phyloP scores from a whole-genome alignment of 2,329 filamentous ascomycete genomes.

The Fusarium vanettenii region DNA sequence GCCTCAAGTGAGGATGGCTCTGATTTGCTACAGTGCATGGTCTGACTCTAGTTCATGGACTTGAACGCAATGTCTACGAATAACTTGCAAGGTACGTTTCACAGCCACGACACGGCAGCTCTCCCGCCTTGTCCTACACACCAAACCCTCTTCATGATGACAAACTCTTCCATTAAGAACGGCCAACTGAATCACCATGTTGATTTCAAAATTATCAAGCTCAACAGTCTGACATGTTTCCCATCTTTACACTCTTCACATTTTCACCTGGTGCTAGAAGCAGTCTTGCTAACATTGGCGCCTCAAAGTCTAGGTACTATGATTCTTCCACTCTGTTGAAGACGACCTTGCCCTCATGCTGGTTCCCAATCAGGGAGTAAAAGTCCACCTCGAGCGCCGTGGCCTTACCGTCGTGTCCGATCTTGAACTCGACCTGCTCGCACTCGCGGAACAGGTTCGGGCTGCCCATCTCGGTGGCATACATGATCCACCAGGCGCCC shows the following conservation, averaged over 20 bases:
- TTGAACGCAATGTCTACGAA: not conserved
- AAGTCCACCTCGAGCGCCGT: constrained; percentile 22
- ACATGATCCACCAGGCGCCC: constrained; percentile 43
- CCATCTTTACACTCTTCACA: constrained; percentile 5
- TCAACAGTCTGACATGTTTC: constrained; percentile 69
- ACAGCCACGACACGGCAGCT: constrained; percentile 21
- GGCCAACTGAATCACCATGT: constrained; percentile 73
- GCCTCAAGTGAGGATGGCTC: constrained; percentile 13
- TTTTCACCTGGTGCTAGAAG: not conserved
- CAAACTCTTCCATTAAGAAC: constrained; percentile 70
- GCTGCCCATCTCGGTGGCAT: not conserved
- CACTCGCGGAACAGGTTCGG: constrained; percentile 8
- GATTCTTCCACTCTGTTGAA: constrained; percentile 14
- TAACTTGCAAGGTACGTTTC: constrained; percentile 37
- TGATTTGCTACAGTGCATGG: not conserved
- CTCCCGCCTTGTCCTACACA: constrained; percentile 25
- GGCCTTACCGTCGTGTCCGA: constrained; percentile 24
- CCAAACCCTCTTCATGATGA: constrained; percentile 60
- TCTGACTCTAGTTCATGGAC: not conserved
- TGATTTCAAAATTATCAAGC: constrained; percentile 70
- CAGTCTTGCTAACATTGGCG: constrained; percentile 39
- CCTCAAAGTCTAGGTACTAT: constrained; percentile 24
- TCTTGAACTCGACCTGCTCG: constrained; percentile 23
- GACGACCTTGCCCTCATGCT: constrained; percentile 21
- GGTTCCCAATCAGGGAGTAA: constrained; percentile 11